phyloP scores from a whole-genome alignment of 257 asterid species.

The Forsythia suspensa region DNA sequence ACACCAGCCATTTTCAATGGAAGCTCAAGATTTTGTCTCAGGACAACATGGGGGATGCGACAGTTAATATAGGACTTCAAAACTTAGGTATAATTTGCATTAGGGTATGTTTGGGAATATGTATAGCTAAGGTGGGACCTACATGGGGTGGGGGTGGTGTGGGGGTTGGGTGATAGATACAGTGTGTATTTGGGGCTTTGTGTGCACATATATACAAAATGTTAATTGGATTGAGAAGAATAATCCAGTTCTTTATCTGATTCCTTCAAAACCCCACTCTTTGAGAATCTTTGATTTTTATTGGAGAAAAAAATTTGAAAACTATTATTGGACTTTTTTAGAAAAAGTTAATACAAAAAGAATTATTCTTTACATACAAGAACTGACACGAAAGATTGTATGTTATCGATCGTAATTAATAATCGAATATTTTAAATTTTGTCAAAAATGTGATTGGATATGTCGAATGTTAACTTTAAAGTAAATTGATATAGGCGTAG shows the following conservation, averaged over 20 bases:
- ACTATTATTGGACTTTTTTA: constrained; percentile 24
- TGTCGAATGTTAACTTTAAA: not conserved
- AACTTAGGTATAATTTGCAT: not conserved
- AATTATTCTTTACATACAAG: constrained; percentile 12
- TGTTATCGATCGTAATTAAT: not conserved
- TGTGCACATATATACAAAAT: not conserved
- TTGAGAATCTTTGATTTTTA: constrained; percentile 28
- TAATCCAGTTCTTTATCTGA: constrained; percentile 50
- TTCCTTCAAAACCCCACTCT: constrained; percentile 40
- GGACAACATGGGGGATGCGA: constrained; percentile 28
- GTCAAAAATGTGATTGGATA: not conserved
- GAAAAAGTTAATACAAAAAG: constrained; percentile 24
- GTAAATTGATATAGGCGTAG: not conserved
- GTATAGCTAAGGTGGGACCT: not conserved
- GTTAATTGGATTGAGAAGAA: constrained; percentile 51
- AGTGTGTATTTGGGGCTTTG: not conserved
- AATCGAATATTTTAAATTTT: not conserved
- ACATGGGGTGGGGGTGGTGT: not conserved
- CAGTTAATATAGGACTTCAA: constrained; percentile 34
- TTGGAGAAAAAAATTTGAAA: constrained; percentile 3
- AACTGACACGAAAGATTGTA: constrained; percentile 19
- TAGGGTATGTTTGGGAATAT: constrained; percentile 5
- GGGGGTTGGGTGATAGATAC: not conserved
- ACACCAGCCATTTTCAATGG: constrained; percentile 62
- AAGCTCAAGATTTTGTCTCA: not conserved